Evolutionary conservation across 1,284 basidiomycete species (phyloP).

Genomic region (Puccinia horiana): DNA sequence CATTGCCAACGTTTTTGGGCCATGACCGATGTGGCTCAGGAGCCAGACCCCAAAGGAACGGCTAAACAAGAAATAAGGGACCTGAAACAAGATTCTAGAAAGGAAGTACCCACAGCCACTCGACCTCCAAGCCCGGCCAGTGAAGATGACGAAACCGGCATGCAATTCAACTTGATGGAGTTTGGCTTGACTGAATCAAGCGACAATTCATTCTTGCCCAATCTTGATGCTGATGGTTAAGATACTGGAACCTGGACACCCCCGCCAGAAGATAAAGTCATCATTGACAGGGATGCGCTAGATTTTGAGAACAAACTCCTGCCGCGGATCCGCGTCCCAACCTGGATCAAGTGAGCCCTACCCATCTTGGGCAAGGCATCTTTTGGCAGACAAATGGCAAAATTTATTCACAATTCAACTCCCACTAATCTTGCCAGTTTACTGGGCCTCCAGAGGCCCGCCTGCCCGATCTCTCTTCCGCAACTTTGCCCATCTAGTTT

Average conservation of each 20-base stretch:
- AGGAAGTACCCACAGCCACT: neutral
- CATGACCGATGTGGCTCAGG: constrained; percentile 8
- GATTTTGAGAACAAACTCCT: constrained; percentile 4
- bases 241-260: constrained; percentile 12
- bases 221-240: constrained; percentile 23
- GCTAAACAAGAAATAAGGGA: neutral
- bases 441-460: neutral
- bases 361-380: constrained; percentile 40
- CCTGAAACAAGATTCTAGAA: neutral
- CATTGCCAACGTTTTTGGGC: constrained; percentile 19
- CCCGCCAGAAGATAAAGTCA: constrained; percentile 22
- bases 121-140: no score
- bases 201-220: neutral
- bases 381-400: constrained; percentile 52
- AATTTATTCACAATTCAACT: constrained; percentile 44
- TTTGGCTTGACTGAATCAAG: constrained; percentile 3
- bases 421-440: constrained; percentile 19
- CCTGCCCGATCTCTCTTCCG: constrained; percentile 9
- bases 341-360: constrained; percentile 29
- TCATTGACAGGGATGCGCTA: constrained; percentile 16
- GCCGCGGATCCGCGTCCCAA: no score
- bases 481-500: constrained; percentile 42
- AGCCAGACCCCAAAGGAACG: constrained; percentile 9
- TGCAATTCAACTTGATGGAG: neutral
- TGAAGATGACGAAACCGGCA: neutral